Base-by-base conservation (phyloP, 2,329 filamentous ascomycete genomes). In the Fusarium bulbicola region DNA sequence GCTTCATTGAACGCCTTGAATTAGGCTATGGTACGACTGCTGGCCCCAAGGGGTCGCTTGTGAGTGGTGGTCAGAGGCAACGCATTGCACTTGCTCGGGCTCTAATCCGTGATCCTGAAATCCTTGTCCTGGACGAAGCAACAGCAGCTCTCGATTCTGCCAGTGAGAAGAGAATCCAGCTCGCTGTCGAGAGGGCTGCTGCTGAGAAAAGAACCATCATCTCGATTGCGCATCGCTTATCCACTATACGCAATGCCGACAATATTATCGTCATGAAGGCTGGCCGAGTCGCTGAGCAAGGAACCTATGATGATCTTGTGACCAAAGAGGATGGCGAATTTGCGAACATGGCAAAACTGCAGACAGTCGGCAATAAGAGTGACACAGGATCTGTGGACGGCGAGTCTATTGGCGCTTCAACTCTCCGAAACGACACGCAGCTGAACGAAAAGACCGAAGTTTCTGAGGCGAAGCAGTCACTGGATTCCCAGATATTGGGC, bases 181-280 rank as follows among this genome's bases (percentile, higher is more conserved):
- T 76, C 7, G 84, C 84, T 5, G 80, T 89, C 14, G 83, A 85
- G 74, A 73, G 78, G 7, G 73, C 73, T 66, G 80, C 87, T 65
- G 76, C 83, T 3, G 82, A 85, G 57, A 85, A 86, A 53, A 84
- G 91, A 30, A 93, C 91, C 3, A 90, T 91, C 0, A 88, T 93
- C 56, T 86, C 90, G 20, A 91, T 93, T 68, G 91, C 91, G 0
- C 89, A 91, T 77, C 83, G 89, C 14, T 81, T 91, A 3, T 89
- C 87, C 0, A 91, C 89, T 0, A 89, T 91, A 72, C 86, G 86
- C 72, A 85, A 89, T 63, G 91, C 91, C 0, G 89, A 93, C 74
- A 87, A 89, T 66, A 93, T 93, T 65, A 83, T 92, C 30, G 91
- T 93, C n/a, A 85, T 93, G 77, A 84, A 88, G 18, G 83, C 87